A percentile compares a stretch with the other conserved stretches of the same genome.
phyloP scores from a whole-genome alignment of 805 yeast species.

The Helenozyma rhizophorensis region DNA sequence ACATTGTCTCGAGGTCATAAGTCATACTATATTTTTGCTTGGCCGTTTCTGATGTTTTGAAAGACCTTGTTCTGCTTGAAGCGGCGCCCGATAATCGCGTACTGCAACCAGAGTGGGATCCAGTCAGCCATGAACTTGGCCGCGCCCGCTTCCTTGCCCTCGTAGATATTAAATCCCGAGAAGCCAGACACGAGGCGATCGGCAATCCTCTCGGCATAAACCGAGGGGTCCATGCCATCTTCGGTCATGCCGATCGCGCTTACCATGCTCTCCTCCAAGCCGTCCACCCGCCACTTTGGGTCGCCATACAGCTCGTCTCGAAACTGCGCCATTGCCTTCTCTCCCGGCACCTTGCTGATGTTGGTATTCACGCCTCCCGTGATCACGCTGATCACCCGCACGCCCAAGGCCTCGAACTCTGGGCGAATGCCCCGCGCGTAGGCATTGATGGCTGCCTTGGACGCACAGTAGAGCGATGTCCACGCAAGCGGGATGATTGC shows the following conservation, averaged over 20 bases:
- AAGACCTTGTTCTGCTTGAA: conserved; percentile 26
- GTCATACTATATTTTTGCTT: too few species aligned
- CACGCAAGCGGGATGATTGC: conserved; percentile 69
- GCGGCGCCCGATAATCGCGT: conserved; percentile 16
- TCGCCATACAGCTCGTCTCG: background rate
- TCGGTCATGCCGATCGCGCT: conserved; percentile 1
- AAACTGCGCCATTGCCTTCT: background rate
- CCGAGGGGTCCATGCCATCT: background rate
- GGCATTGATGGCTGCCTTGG: conserved; percentile 74
- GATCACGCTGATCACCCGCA: conserved; percentile 60
- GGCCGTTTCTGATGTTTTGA: conserved; percentile 2
- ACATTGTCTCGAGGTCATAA: too few species aligned
- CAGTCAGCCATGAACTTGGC: conserved; percentile 16
- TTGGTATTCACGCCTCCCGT: conserved; percentile 76
- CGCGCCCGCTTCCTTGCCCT: conserved; percentile 21
- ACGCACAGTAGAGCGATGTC: conserved; percentile 58
- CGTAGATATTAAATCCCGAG: conserved; percentile 26
- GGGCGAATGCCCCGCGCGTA: conserved; percentile 59
- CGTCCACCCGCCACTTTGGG: too few species aligned
- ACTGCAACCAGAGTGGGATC: conserved; percentile 24
- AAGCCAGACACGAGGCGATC: background rate
- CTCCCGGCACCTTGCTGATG: conserved; percentile 60
- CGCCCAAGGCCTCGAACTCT: conserved; percentile 73
- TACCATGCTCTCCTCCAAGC: background rate
- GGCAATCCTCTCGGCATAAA: conserved; percentile 3